phyloP scores from a whole-genome alignment of 2,329 filamentous ascomycete species.

The Cladosporium sp. region DNA sequence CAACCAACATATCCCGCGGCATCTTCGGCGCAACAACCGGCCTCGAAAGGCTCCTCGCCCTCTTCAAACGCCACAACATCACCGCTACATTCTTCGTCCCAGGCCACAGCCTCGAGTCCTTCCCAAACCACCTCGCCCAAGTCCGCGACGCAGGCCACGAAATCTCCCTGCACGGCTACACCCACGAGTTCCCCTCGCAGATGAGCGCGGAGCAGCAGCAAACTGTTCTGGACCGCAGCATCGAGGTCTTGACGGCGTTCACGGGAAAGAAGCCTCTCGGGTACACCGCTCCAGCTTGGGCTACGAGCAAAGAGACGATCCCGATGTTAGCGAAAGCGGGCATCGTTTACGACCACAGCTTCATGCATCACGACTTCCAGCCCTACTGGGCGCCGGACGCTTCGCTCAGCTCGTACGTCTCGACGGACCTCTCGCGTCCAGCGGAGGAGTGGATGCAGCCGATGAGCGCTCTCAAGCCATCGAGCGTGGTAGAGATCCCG shows the following conservation, averaged over 20 bases:
- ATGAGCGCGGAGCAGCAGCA: conserved; percentile 39
- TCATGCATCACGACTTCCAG: conserved; percentile 54
- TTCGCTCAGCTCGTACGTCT: conserved; percentile 31
- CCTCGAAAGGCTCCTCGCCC: conserved; percentile 44
- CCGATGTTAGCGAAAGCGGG: conserved; percentile 46
- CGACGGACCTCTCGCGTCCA: conserved; percentile 37
- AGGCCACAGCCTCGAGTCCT: conserved; percentile 49
- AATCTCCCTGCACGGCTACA: conserved; percentile 47
- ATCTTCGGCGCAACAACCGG: conserved; percentile 46
- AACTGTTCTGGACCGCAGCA: conserved; percentile 43
- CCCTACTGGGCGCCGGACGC: conserved; percentile 36
- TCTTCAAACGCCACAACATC: conserved; percentile 47
- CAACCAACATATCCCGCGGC: conserved; percentile 44
- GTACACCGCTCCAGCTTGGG: conserved; percentile 50
- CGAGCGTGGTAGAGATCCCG: conserved; percentile 48
- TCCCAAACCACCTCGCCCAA: conserved; percentile 52
- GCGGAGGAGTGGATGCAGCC: conserved; percentile 44
- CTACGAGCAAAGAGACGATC: conserved; percentile 42
- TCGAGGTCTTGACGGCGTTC: conserved; percentile 43
- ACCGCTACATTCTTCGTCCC: conserved; percentile 47
- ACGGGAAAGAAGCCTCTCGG: conserved; percentile 44
- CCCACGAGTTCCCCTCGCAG: conserved; percentile 42
- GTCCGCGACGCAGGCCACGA: conserved; percentile 47
- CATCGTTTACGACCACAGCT: conserved; percentile 51
- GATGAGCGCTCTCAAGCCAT: conserved; percentile 37